Evolutionary conservation across 192 early-diverging fungal species (phyloP), one percentile per base, ranked within the genome.

Genomic region (Pilobolus umbonatus): DNA sequence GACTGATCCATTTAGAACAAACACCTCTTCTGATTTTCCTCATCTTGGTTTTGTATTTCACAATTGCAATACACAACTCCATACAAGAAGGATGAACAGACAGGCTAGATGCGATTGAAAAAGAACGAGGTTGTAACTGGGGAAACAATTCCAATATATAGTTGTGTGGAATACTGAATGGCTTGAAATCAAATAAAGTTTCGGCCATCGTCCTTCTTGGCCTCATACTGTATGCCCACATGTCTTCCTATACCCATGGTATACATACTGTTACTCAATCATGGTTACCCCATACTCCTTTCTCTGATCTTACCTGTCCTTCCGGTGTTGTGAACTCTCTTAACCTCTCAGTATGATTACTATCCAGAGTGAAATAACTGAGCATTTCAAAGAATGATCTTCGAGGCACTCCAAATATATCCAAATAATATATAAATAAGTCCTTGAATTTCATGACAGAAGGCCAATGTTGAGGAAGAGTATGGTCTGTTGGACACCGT

Each of bases 311-410:
- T 62, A 81, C 79, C 59, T 89, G 85, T 11, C 96, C 96, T 43
- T 78, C 85, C 0, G 89, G 67, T 4, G 80, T 73, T 1, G 81
- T 63, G 53, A 98, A 89, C 58, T 98, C 93, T 30, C 74, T 69
- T 36, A 98, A 77, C 64, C 88, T 88, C 42, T 92, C 90, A 8
- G 76, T 79, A 43, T 96, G 92, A 51, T 80, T 56, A 10, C 67
- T 65, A 56, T 80, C 79, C 17, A 67, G 40, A 5, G 88, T 81
- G 73, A 98, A 98, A 61, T 85, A 90, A 17, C 80, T 60, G 14
- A 96, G 70, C 36, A 94, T 80, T 57, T 93, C 85, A 57, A 98
- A 96, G 76, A 98, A 96, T 30, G 91, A 93, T 38, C 93, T 74
- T 19, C 88, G 74, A 9, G 96, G 96, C 0, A 87, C 85, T 3